Conservation (phyloP, 768 basidiomycete species). For the Lactarius pseudohatsudake region DNA sequence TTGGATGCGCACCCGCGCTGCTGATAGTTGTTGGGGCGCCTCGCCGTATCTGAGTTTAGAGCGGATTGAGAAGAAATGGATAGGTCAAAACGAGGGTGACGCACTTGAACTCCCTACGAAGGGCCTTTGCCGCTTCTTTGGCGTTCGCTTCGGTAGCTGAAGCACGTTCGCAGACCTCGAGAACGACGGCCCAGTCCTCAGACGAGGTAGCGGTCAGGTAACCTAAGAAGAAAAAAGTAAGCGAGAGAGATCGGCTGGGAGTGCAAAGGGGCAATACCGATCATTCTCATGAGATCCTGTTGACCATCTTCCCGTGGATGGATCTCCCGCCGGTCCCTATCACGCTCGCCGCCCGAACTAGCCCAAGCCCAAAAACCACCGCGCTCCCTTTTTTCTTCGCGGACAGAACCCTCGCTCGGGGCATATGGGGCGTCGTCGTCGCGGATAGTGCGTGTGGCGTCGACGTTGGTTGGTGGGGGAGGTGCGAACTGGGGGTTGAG, state of each 20-base stretch:
- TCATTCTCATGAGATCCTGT: conserved; percentile 64
- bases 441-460: conserved; percentile 33
- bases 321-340: conserved; percentile 42
- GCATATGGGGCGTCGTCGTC: conserved; percentile 35
- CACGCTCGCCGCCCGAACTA: conserved; percentile 35
- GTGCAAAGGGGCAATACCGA: conserved; percentile 45
- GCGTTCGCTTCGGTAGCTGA: conserved; percentile 69
- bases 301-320: conserved; percentile 43
- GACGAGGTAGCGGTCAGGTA: conserved; percentile 75
- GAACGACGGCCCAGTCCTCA: conserved; percentile 78
- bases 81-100: conserved; percentile 26
- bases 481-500: conserved; percentile 52
- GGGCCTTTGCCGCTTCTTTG: conserved; percentile 80
- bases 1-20: conserved; percentile 24
- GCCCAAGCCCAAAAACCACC: conserved; percentile 54
- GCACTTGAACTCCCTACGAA: conserved; percentile 85
- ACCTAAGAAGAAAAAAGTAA: conserved; percentile 41
- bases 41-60: conserved; percentile 27
- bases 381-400: conserved; percentile 46
- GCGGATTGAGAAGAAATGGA: conserved; percentile 2
- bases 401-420: conserved; percentile 31
- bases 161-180: conserved; percentile 85
- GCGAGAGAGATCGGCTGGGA: not conserved
- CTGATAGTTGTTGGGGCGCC: conserved; percentile 28
- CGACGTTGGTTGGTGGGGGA: conserved; percentile 25